Evolutionary conservation across 441 rosid species (phyloP).

Genomic region (Euphorbia schlechtendalii): DNA sequence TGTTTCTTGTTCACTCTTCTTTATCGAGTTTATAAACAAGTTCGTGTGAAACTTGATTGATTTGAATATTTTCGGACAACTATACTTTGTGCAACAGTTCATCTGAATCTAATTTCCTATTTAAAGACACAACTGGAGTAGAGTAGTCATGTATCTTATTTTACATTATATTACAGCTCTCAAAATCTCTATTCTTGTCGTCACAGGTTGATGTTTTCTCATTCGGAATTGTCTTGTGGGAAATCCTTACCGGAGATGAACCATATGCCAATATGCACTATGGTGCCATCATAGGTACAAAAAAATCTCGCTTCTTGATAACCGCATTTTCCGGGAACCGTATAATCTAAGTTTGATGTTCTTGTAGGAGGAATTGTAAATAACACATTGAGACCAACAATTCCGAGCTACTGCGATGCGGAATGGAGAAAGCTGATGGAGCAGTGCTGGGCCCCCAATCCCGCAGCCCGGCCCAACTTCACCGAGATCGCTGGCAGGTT

Average conservation of each 20-base stretch:
- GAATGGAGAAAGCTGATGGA: conserved; percentile 86
- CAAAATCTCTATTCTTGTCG: background rate
- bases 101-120: background rate
- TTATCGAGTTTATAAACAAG: background rate
- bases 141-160: no score
- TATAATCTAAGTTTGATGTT: no score
- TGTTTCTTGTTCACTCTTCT: background rate
- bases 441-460: conserved; percentile 92
- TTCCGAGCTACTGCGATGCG: conserved; percentile 67
- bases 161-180: background rate
- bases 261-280: conserved; percentile 97
- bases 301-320: background rate
- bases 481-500: conserved; percentile 66
- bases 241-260: conserved; percentile 94
- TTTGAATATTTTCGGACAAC: no score
- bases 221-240: conserved; percentile 91
- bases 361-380: conserved; percentile 85
- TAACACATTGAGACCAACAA: conserved; percentile 77
- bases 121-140: background rate
- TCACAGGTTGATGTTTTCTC: conserved; percentile 88
- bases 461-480: conserved; percentile 70
- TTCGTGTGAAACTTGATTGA: no score
- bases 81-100: background rate
- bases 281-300: conserved; percentile 61
- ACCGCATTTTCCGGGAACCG: background rate